Percentiles rank a stretch among this genome's conserved stretches.
These are phyloP conservation scores for Mariannaea sp. DNA, from an alignment of 2,329 filamentous ascomycete genomes.

Conservation along the genomic window DNA sequence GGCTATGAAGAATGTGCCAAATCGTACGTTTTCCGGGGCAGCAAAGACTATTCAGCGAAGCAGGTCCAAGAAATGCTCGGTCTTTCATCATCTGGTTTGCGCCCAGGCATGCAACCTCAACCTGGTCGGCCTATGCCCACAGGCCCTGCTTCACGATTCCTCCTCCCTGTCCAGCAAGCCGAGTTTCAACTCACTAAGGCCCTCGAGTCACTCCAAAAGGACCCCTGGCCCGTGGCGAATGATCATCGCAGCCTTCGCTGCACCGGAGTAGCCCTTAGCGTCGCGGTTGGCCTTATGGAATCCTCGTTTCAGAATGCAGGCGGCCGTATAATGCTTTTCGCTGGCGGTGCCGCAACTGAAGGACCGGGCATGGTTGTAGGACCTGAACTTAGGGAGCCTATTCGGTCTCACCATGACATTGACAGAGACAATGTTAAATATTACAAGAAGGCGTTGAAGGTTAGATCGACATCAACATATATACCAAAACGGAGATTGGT, in stretches of 20 bases:
- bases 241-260: constrained; percentile 90
- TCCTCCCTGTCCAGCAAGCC: constrained; percentile 91
- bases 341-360: constrained; percentile 92
- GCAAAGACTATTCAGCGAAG: constrained; percentile 97
- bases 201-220: constrained; percentile 91
- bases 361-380: constrained; percentile 97
- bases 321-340: constrained; percentile 95
- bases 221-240: constrained; percentile 95
- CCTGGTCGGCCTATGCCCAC: constrained; percentile 76
- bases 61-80: constrained; percentile 99
- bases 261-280: constrained; percentile 94
- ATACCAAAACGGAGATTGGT: background rate
- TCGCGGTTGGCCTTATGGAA: constrained; percentile 90
- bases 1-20: constrained; percentile 98
- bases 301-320: constrained; percentile 95
- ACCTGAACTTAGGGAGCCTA: constrained; percentile 92
- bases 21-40: constrained; percentile 96
- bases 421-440: constrained; percentile 99
- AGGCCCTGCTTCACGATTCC: constrained; percentile 84
- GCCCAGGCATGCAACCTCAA: constrained; percentile 75
- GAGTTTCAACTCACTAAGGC: constrained; percentile 98
- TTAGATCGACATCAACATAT: constrained; percentile 43
- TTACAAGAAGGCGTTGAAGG: constrained; percentile 98
- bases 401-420: constrained; percentile 97
- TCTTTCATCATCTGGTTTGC: constrained; percentile 70